Base-by-base conservation (phyloP, 1,284 basidiomycete species). In the Puccinia coronata region DNA sequence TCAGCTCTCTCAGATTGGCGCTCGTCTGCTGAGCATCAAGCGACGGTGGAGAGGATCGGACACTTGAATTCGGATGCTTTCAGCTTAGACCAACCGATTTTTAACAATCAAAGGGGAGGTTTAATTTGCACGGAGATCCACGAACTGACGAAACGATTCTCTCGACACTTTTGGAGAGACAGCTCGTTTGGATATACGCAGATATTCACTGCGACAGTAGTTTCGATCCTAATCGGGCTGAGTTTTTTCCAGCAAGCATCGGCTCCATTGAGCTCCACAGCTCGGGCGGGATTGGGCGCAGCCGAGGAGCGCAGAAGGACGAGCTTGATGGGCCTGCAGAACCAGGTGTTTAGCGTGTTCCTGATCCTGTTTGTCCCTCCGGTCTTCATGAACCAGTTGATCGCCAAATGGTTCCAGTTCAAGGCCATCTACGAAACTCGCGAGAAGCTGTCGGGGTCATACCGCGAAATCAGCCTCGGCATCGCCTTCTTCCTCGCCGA, bases 361-460 rank as follows among this genome's bases (percentile, higher is more conserved):
- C 53, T 81, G 36, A 74, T 81, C 34, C 73, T 83, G 23, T 84
- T 84, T 79, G 65, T 84, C 18, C 83, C 83, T 11, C 79, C 79
- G 14, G 71, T 81, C 5, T 73, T 81, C 61, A 81, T 81, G 79
- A 81, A 81, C 65, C 79, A 81, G 74, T 74, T 81, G 81, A 84
- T 84, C 73, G 83, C 83, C 73, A 84, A 84, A 81, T 83, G 83
- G 23, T 82, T 84, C 20, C 67, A 76, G 23, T 67, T 84, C 12
- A 74, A 83, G 18, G 78, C 80, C 6, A 69, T 84, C 55, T 84
- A 84, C 82, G 79, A 84, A 73, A 82, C 82, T 36, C 53, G 83
- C 31, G 84, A 84, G 55, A 53, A 82, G 9, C 82, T 53, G 34
- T 20, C 14, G 11, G 79, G 79, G 12, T 59, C 71, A 6, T 81